phyloP scores from a whole-genome alignment of 768 basidiomycete genomes.

The Macrolepiota albuminosa region DNA sequence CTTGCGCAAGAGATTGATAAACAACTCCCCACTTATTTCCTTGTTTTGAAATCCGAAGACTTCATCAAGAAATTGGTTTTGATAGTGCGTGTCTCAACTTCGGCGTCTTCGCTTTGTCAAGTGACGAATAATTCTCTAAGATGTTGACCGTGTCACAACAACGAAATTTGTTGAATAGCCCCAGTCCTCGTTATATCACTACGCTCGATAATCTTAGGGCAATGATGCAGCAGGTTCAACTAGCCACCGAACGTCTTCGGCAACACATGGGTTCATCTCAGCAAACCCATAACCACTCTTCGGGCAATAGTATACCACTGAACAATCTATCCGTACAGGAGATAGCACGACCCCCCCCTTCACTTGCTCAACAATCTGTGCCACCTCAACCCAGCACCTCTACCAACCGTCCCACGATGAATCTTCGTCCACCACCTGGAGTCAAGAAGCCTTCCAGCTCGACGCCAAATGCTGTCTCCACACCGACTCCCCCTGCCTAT shows the following conservation, averaged over 20 bases:
- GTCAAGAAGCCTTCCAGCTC: constrained; percentile 24
- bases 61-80: constrained; percentile 44
- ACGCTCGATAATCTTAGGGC: constrained; percentile 32
- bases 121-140: constrained; percentile 22
- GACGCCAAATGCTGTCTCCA: constrained; percentile 22
- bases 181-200: constrained; percentile 38
- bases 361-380: constrained; percentile 15
- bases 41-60: constrained; percentile 44
- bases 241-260: constrained; percentile 12
- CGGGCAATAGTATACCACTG: constrained; percentile 5
- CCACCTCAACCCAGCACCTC: constrained; percentile 15
- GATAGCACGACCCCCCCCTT: constrained; percentile 18
- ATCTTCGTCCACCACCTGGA: constrained; percentile 21
- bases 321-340: constrained; percentile 7
- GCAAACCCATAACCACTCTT: constrained; percentile 11
- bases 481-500: constrained; percentile 41
- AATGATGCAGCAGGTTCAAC: constrained; percentile 29
- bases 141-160: constrained; percentile 43
- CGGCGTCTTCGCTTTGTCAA: neutral
- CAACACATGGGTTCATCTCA: constrained; percentile 17
- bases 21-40: constrained; percentile 42
- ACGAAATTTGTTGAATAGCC: constrained; percentile 29
- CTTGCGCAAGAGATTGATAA: constrained; percentile 43
- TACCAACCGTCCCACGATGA: constrained; percentile 13
- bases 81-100: constrained; percentile 40